Percentiles rank a stretch among this genome's conserved stretches.
Conservation (phyloP, 1,139 yeast genomes). For the Suhomyces choctaworum region DNA sequence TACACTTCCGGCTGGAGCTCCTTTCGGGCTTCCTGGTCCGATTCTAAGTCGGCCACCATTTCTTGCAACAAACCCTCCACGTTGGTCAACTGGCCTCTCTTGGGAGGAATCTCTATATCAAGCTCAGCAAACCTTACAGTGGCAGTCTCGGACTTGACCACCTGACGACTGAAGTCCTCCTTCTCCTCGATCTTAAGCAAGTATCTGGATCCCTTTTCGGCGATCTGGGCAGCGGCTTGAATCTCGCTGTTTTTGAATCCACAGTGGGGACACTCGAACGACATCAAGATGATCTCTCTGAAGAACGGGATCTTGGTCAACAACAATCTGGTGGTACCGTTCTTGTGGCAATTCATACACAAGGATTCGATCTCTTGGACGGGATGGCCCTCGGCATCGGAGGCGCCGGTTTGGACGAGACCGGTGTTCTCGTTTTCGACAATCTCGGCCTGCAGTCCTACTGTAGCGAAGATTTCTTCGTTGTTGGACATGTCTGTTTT, state of each 20-base stretch:
- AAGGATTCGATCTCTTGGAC: slow-evolving; percentile 93
- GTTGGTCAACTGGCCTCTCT: slow-evolving; percentile 89
- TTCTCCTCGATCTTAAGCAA: slow-evolving; percentile 67
- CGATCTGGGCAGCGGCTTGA: slow-evolving; percentile 89
- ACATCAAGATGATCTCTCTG: slow-evolving; percentile 89
- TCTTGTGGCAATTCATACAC: slow-evolving; percentile 92
- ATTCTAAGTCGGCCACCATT: slow-evolving; percentile 76
- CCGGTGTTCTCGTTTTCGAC: slow-evolving; percentile 14
- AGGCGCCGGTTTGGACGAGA: slow-evolving; percentile 53
- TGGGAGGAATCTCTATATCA: slow-evolving; percentile 93
- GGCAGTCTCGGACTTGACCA: slow-evolving; percentile 88
- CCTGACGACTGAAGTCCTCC: slow-evolving; percentile 82
- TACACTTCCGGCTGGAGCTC: slow-evolving; percentile 70
- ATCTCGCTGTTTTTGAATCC: slow-evolving; percentile 87
- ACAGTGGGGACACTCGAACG: slow-evolving; percentile 95
- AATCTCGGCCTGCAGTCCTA: slow-evolving; percentile 39
- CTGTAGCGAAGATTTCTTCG: slow-evolving; percentile 53
- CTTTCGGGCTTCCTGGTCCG: slow-evolving; percentile 81
- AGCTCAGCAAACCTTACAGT: slow-evolving; percentile 79
- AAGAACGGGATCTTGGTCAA: slow-evolving; percentile 90
- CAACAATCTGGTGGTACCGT: slow-evolving; percentile 80
- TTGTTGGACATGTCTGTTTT: slow-evolving; percentile 21
- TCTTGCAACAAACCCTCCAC: slow-evolving; percentile 86
- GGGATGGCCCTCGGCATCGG: slow-evolving; percentile 91
- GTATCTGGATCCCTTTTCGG: slow-evolving; percentile 83